Evolutionary conservation across 116 monocot species (phyloP).

Genomic region (Dioscorea cayenensis): DNA sequence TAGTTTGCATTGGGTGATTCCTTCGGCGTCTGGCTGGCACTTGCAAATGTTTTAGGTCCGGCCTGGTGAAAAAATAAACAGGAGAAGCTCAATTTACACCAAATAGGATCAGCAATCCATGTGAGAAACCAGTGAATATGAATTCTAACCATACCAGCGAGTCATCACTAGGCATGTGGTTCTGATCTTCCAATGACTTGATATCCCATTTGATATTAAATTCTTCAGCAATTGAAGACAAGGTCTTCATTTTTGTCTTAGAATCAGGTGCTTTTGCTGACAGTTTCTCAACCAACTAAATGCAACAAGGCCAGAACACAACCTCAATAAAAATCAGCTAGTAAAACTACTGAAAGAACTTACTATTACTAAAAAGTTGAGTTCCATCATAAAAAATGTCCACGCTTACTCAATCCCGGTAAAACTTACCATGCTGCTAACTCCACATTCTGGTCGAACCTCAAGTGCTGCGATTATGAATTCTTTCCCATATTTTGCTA

Average conservation of each 20-base stretch:
- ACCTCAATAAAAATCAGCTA: not conserved
- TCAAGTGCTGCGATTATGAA: constrained; percentile 66
- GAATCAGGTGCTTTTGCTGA: constrained; percentile 56
- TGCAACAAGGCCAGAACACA: not conserved
- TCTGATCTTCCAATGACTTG: constrained; percentile 52
- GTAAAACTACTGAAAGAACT: not conserved
- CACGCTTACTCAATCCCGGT: too few relatives aligned
- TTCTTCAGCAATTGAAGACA: constrained; percentile 72
- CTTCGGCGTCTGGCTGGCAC: constrained; percentile 12
- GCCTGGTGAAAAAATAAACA: constrained; percentile 31
- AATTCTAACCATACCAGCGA: constrained; percentile 34
- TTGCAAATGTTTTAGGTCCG: constrained; percentile 43
- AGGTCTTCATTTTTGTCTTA: constrained; percentile 43
- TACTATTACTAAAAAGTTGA: not conserved
- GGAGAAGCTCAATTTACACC: not conserved
- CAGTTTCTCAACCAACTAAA: constrained; percentile 67
- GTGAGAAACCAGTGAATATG: not conserved
- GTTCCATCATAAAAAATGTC: not conserved
- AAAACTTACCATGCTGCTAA: constrained; percentile 53
- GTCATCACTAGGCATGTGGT: constrained; percentile 40
- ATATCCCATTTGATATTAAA: constrained; percentile 78
- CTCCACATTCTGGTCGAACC: constrained; percentile 81
- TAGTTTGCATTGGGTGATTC: constrained; percentile 21
- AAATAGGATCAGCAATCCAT: not conserved
- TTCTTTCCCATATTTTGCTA: constrained; percentile 84